Evolutionary conservation across 495 filamentous ascomycete species (phyloP).

Genomic region (Tuber melanosporum): DNA sequence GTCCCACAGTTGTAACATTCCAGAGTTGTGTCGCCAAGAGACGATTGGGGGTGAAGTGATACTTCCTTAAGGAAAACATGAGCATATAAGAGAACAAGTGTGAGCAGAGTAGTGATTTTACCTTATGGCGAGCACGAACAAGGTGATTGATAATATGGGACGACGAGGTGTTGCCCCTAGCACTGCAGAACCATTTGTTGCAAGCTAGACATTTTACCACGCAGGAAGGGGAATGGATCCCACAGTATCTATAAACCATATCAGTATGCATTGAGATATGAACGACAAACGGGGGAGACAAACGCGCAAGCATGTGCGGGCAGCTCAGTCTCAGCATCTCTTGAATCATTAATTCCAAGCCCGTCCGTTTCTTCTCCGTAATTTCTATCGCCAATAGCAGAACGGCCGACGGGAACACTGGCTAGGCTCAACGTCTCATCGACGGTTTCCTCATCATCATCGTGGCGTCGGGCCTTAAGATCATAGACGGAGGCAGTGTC

Average conservation of each 20-base stretch:
- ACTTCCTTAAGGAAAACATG: conserved; percentile 59
- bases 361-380: conserved; percentile 50
- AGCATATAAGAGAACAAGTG: not conserved
- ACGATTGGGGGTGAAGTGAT: conserved; percentile 86
- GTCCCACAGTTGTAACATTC: conserved; percentile 99
- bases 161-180: conserved; percentile 89
- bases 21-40: conserved; percentile 92
- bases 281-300: conserved; percentile 44
- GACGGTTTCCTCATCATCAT: conserved; percentile 77
- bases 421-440: conserved; percentile 88
- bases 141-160: conserved; percentile 98
- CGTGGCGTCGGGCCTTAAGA: conserved; percentile 58
- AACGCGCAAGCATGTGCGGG: conserved; percentile 95
- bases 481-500: conserved; percentile 43
- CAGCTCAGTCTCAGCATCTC: conserved; percentile 79
- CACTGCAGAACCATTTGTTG: conserved; percentile 99
- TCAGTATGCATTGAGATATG: not conserved
- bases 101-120: conserved; percentile 6
- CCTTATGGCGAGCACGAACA: conserved; percentile 89
- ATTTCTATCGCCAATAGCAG: conserved; percentile 59
- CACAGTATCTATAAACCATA: conserved; percentile 67
- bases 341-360: conserved; percentile 28
- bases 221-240: conserved; percentile 89
- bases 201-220: conserved; percentile 95
- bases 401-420: conserved; percentile 73